Evolutionary conservation across 345 rosid species (phyloP).

Genomic region (Barbarea vulgaris): DNA sequence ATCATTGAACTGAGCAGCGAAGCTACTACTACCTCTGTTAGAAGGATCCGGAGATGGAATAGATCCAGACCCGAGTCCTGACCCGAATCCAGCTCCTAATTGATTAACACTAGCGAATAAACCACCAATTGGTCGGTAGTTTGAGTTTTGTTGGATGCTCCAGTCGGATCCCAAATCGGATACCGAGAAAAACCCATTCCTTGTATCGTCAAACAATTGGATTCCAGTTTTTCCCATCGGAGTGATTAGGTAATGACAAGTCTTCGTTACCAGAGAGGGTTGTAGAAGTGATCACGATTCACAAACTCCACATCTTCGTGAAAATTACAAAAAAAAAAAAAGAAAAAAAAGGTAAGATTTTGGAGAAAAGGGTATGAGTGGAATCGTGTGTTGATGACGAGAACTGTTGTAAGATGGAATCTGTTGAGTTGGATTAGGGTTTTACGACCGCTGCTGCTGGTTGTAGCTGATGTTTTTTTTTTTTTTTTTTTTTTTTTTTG

Average conservation of each 20-base stretch:
- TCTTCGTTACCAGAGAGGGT: not conserved
- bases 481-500: too few species aligned
- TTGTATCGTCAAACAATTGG: constrained; percentile 59
- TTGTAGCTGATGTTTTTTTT: constrained; percentile 11
- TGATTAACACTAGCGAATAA: constrained; percentile 84
- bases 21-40: constrained; percentile 40
- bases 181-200: constrained; percentile 57
- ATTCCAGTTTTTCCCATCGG: constrained; percentile 59
- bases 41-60: constrained; percentile 43
- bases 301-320: not conserved
- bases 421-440: constrained; percentile 24
- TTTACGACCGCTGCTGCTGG: constrained; percentile 4
- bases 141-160: constrained; percentile 42
- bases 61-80: constrained; percentile 42
- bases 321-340: not conserved
- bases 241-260: not conserved
- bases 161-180: constrained; percentile 62
- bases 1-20: constrained; percentile 53
- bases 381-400: not conserved
- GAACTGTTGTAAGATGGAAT: not conserved
- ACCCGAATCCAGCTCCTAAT: constrained; percentile 65
- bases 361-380: not conserved
- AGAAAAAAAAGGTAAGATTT: not conserved
- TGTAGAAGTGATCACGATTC: not conserved
- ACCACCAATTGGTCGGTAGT: constrained; percentile 52